These are phyloP conservation scores for Fusarium papillatum DNA, from an alignment of 2,329 filamentous ascomycete species.

Conservation along the genomic window DNA sequence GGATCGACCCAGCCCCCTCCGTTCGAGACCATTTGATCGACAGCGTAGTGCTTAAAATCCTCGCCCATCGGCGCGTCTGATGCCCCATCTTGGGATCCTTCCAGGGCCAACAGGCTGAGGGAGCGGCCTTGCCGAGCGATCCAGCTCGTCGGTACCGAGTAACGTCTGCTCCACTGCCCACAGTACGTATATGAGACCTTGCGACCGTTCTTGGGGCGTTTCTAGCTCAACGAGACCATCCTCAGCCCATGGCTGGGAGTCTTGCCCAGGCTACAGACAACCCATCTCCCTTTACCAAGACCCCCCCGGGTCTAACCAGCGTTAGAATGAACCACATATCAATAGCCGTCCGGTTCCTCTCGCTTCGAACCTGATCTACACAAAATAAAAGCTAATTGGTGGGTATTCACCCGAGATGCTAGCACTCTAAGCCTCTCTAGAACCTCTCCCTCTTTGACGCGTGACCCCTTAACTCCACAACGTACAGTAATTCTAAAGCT, in stretches of 20 bases:
- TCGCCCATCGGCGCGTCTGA: conserved; percentile 2
- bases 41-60: conserved; percentile 17
- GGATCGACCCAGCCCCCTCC: conserved; percentile 22
- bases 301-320: neutral
- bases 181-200: neutral
- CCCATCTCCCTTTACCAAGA: neutral
- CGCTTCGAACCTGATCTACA: neutral
- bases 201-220: neutral
- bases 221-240: neutral
- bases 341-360: neutral
- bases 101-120: conserved; percentile 18
- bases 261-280: neutral
- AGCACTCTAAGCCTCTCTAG: neutral
- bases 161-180: neutral
- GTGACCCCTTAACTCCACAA: conserved; percentile 9
- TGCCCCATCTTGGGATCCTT: conserved; percentile 14
- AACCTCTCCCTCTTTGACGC: conserved; percentile 8
- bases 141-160: conserved; percentile 32
- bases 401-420: neutral
- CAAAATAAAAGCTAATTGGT: neutral
- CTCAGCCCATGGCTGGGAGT: neutral
- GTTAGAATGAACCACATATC: neutral
- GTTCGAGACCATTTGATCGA: conserved; percentile 38
- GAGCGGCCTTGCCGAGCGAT: conserved; percentile 20
- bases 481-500: neutral